Evolutionary conservation across 345 rosid genomes (phyloP), one percentile per base, ranked within the genome.

Genomic region (Boechera stricta): DNA sequence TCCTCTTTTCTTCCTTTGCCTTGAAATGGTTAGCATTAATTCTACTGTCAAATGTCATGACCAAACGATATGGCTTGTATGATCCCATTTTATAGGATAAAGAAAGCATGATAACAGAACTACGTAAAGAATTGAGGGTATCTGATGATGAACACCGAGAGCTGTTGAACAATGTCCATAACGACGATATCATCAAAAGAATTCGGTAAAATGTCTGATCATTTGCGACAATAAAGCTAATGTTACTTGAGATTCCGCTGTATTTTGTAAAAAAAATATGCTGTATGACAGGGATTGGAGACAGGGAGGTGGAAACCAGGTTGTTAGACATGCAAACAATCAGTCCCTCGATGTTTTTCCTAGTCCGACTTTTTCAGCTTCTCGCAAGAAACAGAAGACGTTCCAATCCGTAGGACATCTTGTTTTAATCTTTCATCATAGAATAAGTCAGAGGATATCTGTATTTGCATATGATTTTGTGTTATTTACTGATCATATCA

Each of bases 101-200:
- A 80, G 97, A 88, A 82, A 83, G 88, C 57, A 82, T 92, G 83
- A 94, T 94, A 41, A 94, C 97, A 33, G 95, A 92, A 57, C 95
- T 94, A 36, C 88, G 98, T 77, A 92, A 84, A 84, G 97, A 92
- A 80, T 80, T 94, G 57, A 85, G 97, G 71, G 97, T 94, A 15
- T 94, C 98, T 52, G 97, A 94, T 78, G 98, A 90, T 59, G 97
- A 94, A 82, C 97, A 94, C 82, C 87, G 98, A 61, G 90, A 90
- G 41, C 86, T 92, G 72, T 83, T 94, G 69, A 79, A 84, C 31
- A 87, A 72, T 82, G 97, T 94, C 78, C 86, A 90, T 67, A 82
- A 85, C 10, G 98, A 94, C 71, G 97, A 90, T 53, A 77, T 88
- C 52, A 90, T 94, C 82, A 82, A 58, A 60, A 82, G 84, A 68